These are phyloP conservation scores for Hypoxylon sp. DNA, from an alignment of 2,329 filamentous ascomycete genomes.

Conservation along the genomic window DNA sequence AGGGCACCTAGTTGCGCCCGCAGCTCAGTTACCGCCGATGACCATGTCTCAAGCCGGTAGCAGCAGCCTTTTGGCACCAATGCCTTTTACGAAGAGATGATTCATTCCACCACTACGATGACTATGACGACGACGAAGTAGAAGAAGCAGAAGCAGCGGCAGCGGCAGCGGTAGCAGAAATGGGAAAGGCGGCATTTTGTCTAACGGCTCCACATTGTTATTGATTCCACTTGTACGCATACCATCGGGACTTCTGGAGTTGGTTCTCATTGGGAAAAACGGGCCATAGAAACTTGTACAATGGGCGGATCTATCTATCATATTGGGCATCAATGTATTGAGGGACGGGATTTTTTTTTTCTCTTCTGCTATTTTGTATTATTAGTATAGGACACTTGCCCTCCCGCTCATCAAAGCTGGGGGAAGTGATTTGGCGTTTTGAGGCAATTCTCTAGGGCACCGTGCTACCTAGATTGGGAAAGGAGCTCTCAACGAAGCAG, in stretches of 20 bases:
- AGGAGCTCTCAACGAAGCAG: constrained; percentile 30
- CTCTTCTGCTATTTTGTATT: constrained; percentile 31
- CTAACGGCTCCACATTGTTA: constrained; percentile 21
- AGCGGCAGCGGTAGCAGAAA: neutral
- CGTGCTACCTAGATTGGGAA: constrained; percentile 19
- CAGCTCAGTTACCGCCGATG: constrained; percentile 51
- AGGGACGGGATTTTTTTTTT: constrained; percentile 13
- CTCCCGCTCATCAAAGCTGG: constrained; percentile 18
- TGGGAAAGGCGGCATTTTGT: constrained; percentile 25
- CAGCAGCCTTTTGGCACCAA: constrained; percentile 44
- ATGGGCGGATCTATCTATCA: constrained; percentile 29
- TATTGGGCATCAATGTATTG: constrained; percentile 29
- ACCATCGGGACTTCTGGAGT: constrained; percentile 30
- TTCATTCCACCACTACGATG: constrained; percentile 28
- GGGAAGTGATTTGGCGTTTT: constrained; percentile 33
- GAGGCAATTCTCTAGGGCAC: constrained; percentile 13
- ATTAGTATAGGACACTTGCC: constrained; percentile 32
- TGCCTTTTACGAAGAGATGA: constrained; percentile 52
- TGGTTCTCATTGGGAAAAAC: constrained; percentile 33
- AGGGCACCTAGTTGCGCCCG: constrained; percentile 47
- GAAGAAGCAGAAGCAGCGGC: neutral
- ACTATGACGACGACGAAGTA: constrained; percentile 30
- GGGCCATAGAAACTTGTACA: constrained; percentile 37
- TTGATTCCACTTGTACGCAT: constrained; percentile 42
- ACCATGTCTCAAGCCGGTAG: constrained; percentile 45